These are phyloP conservation scores for Aspergillus panamensis DNA, from an alignment of 495 filamentous ascomycete species.

Conservation along the genomic window DNA sequence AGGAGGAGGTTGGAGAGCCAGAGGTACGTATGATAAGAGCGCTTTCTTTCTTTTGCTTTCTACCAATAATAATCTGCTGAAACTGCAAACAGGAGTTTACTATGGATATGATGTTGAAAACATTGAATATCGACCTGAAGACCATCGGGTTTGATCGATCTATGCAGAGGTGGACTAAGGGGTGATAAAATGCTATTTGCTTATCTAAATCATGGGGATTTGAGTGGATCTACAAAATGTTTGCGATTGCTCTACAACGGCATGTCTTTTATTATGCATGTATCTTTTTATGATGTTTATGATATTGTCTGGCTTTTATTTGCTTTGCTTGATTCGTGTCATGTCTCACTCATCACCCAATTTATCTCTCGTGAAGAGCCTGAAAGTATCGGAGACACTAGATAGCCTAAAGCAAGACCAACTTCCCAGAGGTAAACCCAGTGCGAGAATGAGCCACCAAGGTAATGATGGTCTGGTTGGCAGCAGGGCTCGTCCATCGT, in stretches of 20 bases:
- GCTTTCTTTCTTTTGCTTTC: slow-evolving; percentile 6
- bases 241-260: no score
- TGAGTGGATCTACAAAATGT: no score
- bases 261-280: no score
- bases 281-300: no score
- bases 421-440: slow-evolving; percentile 23
- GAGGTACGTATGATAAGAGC: slow-evolving; percentile 36
- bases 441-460: slow-evolving; percentile 19
- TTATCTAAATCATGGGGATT: no score
- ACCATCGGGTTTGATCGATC: slow-evolving; percentile 60
- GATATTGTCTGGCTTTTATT: neutral
- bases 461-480: slow-evolving; percentile 30
- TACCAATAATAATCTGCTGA: neutral
- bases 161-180: slow-evolving; percentile 51
- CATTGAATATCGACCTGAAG: slow-evolving; percentile 59
- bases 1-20: slow-evolving; percentile 27
- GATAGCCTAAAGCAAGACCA: slow-evolving; percentile 24
- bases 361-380: neutral
- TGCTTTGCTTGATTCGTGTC: neutral
- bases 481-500: slow-evolving; percentile 31
- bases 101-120: slow-evolving; percentile 69
- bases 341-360: neutral
- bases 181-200: slow-evolving; percentile 5
- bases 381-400: neutral
- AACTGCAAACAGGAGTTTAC: slow-evolving; percentile 51